Conservation (phyloP, 2,329 filamentous ascomycete species). For the Xylariaceae sp. region DNA sequence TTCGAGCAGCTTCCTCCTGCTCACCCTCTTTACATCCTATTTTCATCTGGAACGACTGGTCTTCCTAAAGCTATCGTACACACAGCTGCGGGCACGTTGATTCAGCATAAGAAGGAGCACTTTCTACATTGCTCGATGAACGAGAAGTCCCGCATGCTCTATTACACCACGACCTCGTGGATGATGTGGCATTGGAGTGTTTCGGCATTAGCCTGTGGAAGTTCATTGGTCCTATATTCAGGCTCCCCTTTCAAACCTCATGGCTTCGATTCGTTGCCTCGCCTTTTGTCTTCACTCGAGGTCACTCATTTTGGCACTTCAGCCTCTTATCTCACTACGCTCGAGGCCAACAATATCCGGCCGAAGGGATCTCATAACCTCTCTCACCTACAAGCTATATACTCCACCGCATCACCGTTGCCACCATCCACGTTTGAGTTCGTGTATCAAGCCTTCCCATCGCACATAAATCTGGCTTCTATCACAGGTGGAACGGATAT, state of each 20-base stretch:
- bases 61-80: conserved; percentile 93
- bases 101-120: conserved; percentile 98
- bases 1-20: conserved; percentile 81
- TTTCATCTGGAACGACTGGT: conserved; percentile 85
- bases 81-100: conserved; percentile 79
- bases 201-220: conserved; percentile 76
- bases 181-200: conserved; percentile 99
- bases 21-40: conserved; percentile 90
- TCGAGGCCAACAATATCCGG: conserved; percentile 72
- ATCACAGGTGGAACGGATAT: conserved; percentile 98
- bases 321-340: conserved; percentile 84
- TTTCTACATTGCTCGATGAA: conserved; percentile 79
- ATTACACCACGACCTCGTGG: conserved; percentile 94
- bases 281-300: conserved; percentile 70
- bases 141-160: conserved; percentile 72
- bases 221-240: conserved; percentile 83
- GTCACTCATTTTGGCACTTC: conserved; percentile 95
- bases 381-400: conserved; percentile 72
- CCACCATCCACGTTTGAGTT: conserved; percentile 91
- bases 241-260: conserved; percentile 83
- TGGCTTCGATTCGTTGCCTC: conserved; percentile 76
- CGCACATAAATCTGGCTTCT: conserved; percentile 77
- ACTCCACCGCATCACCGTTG: conserved; percentile 88
- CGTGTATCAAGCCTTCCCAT: conserved; percentile 78
- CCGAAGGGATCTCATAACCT: conserved; percentile 57